Conservation (phyloP, 306 rosid genomes). For the Hippophae rhamnoides region DNA sequence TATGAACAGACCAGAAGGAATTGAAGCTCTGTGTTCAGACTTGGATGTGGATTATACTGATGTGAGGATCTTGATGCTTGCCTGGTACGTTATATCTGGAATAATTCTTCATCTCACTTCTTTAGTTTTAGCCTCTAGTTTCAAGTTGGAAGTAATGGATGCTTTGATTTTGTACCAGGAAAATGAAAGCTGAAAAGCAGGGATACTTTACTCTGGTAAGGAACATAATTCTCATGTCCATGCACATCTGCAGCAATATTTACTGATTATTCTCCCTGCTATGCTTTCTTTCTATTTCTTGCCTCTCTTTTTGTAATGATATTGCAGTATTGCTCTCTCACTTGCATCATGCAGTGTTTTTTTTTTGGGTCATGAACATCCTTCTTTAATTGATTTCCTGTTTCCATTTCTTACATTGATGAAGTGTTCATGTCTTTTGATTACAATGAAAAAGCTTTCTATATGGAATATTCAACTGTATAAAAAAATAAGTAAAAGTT, state of each 20-base stretch:
- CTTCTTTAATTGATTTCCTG: too few species aligned
- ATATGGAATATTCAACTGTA: too few species aligned
- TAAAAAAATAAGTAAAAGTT: too few species aligned
- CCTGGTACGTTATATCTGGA: conserved; percentile 57
- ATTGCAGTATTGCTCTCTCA: too few species aligned
- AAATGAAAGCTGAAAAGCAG: conserved; percentile 90
- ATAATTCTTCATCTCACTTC: conserved; percentile 16
- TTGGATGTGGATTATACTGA: conserved; percentile 85
- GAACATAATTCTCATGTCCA: conserved; percentile 7
- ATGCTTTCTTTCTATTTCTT: not conserved
- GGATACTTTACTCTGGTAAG: conserved; percentile 92
- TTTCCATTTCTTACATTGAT: too few species aligned
- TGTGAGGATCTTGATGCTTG: conserved; percentile 95
- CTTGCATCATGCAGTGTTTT: too few species aligned
- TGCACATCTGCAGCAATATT: not conserved
- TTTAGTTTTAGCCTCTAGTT: conserved; percentile 10
- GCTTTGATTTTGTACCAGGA: conserved; percentile 45
- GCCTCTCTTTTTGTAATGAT: not conserved
- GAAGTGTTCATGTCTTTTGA: too few species aligned
- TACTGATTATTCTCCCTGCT: not conserved
- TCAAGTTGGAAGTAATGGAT: conserved; percentile 31
- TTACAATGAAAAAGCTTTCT: too few species aligned
- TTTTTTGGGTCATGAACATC: too few species aligned
- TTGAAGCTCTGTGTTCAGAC: conserved; percentile 87
- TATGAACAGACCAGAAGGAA: conserved; percentile 88